Evolutionary conservation across 106 monocot species (phyloP).

Genomic region (Platanthera guangdongensis): DNA sequence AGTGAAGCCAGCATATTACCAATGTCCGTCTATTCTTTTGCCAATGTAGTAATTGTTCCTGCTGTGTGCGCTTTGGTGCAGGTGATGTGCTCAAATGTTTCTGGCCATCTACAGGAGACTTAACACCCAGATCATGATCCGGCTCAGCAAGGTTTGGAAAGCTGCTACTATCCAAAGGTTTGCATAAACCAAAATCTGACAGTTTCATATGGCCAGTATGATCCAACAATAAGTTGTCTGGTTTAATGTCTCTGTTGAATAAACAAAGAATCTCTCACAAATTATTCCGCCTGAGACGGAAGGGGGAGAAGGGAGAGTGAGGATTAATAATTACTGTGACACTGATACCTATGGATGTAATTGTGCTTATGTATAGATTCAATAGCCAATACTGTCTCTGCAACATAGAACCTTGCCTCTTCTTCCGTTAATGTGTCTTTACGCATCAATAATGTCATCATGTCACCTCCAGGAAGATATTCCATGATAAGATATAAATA

Average conservation of each 20-base stretch:
- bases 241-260: slow-evolving; percentile 61
- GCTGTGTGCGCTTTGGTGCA: slow-evolving; percentile 47
- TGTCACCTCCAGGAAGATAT: slow-evolving; percentile 80
- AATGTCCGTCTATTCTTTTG: slow-evolving; percentile 62
- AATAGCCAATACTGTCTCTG: slow-evolving; percentile 60
- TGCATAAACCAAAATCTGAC: slow-evolving; percentile 78
- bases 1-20: slow-evolving; percentile 19
- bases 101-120: slow-evolving; percentile 20
- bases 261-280: not conserved
- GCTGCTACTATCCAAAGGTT: slow-evolving; percentile 55
- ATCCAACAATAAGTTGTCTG: slow-evolving; percentile 70
- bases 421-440: slow-evolving; percentile 67
- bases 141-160: slow-evolving; percentile 58
- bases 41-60: slow-evolving; percentile 68
- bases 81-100: slow-evolving; percentile 24
- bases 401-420: slow-evolving; percentile 67
- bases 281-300: not conserved
- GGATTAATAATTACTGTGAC: not conserved
- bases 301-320: not conserved
- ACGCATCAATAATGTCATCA: slow-evolving; percentile 84
- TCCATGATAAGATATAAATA: slow-evolving; percentile 83
- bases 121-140: slow-evolving; percentile 29
- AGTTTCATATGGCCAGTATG: slow-evolving; percentile 77
- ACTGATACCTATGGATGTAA: slow-evolving; percentile 56
- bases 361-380: slow-evolving; percentile 81